Base-by-base conservation (phyloP, 176 grass and related monocot genomes). In the Musa schizocarpa region DNA sequence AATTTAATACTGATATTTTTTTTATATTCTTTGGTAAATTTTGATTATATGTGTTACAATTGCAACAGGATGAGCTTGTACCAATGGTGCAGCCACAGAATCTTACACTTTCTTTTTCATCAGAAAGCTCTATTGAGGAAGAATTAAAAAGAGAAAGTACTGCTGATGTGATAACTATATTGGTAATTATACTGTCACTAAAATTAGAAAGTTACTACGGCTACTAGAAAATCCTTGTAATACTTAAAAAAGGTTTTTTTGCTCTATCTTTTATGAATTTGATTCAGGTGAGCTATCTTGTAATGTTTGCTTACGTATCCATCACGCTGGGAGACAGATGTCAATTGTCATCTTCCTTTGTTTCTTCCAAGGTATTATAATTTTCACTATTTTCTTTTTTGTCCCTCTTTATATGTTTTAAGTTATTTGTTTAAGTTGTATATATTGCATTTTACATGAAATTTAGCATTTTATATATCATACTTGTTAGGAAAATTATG, bases 241-340 rank as follows among this genome's bases (percentile, higher is more conserved):
- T 80, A 85, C 48, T 77, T 67, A 74, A n/a, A 43, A 27, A 43
- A 10, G 86, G 53, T 78, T n/a, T 34, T 11, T 54, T 61, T 81
- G 66, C 76, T 83, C 80, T 71, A 43, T 82, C 22, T 63, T 52
- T 29, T 82, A 69, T 76, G 27, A 85, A 80, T 87, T 78, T 64
- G 54, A 81, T 81, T 84, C 95, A 99, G 95, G 85, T 99, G 70
- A 99, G 95, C 69, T 99, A 99, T 87, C 76, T 99, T 82, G 84
- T 99, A 76, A 99, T 99, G 95, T 99, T 99, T 78, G 86, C 76
- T 64, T 99, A 99, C 81, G 91, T 99, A 85, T 91, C 95, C 50
- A 86, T 94, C 71, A 91, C 89, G 58, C 88, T 99, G 72, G 95
- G 90, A 81, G 88, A 94, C 25, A 87, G 74, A 17, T 82, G 85